Percentiles rank a stretch among this genome's conserved stretches.
These are phyloP conservation scores for Kwoniella sp. DNA, from an alignment of 768 basidiomycete species.

Conservation along the genomic window DNA sequence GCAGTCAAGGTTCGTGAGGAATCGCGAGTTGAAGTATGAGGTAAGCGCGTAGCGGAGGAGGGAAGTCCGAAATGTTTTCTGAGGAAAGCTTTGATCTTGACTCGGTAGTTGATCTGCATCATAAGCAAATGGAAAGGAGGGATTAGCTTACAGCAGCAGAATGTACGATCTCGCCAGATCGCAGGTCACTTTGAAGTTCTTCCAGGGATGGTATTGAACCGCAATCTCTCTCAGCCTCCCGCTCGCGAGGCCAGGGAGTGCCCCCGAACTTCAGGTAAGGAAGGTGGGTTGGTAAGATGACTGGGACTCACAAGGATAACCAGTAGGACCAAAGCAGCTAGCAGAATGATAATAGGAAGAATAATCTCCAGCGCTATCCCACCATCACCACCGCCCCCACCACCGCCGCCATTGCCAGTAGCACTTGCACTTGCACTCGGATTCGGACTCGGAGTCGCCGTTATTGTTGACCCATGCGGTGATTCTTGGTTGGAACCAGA, in stretches of 20 bases:
- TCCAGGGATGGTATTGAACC: too few relatives aligned
- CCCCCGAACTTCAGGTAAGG: too few relatives aligned
- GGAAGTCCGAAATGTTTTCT: constrained; percentile 1
- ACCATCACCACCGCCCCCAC: background rate
- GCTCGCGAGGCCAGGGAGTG: too few relatives aligned
- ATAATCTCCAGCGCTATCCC: constrained; percentile 21
- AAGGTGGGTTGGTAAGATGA: background rate
- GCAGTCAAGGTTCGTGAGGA: constrained; percentile 27
- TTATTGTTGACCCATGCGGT: background rate
- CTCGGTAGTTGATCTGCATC: constrained; percentile 17
- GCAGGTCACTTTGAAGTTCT: too few relatives aligned
- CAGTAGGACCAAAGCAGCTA: constrained; percentile 18
- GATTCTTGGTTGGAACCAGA: background rate
- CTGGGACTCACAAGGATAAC: constrained; percentile 24
- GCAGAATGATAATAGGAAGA: constrained; percentile 23
- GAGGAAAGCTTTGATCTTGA: constrained; percentile 12
- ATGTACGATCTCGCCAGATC: too few relatives aligned
- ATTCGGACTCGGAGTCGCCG: background rate
- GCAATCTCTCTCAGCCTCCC: too few relatives aligned
- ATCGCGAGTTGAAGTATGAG: background rate
- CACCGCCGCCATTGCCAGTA: background rate
- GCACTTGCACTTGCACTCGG: constrained; percentile 8
- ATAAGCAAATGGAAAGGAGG: background rate
- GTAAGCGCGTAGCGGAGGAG: constrained; percentile 1
- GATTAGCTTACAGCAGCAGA: too few relatives aligned